A percentile compares a stretch with the other conserved stretches of the same genome.
Conservation (phyloP, 2,329 filamentous ascomycete species). For the Microthyrium microscopicum region DNA sequence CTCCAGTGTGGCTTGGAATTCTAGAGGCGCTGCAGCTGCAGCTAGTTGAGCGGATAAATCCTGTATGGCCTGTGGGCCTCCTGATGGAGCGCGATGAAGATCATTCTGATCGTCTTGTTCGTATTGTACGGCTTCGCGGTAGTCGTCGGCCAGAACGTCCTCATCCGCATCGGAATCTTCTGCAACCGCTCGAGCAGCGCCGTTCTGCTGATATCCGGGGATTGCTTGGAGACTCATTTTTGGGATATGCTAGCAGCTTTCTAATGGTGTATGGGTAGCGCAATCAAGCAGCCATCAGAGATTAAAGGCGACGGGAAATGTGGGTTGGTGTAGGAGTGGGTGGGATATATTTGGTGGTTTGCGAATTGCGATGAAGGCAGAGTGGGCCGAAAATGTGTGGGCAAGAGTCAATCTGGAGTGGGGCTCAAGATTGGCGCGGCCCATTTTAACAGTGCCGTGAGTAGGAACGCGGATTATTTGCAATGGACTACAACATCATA, state of each 20-base stretch:
- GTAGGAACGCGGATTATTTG: no score
- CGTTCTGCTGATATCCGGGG: conserved; percentile 18
- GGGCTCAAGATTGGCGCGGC: no score
- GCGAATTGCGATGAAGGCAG: no score
- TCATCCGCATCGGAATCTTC: conserved; percentile 92
- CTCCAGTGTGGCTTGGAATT: conserved; percentile 90
- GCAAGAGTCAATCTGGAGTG: no score
- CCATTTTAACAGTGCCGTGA: no score
- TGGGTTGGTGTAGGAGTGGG: background rate
- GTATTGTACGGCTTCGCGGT: conserved; percentile 90
- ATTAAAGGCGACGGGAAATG: background rate
- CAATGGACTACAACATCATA: no score
- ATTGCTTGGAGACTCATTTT: conserved; percentile 20
- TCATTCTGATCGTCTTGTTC: conserved; percentile 65
- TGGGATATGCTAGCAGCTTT: background rate
- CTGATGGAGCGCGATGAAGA: conserved; percentile 54
- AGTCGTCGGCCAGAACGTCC: conserved; percentile 88
- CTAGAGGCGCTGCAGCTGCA: conserved; percentile 83
- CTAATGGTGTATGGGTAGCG: background rate
- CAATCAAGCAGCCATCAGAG: background rate
- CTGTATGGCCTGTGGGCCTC: conserved; percentile 53
- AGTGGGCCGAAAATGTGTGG: no score
- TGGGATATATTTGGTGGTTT: no score
- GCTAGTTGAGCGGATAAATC: conserved; percentile 87
- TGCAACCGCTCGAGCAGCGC: conserved; percentile 27